Evolutionary conservation across 371 early-diverging fungal species (phyloP), one percentile per base, ranked within the genome.

Genomic region (Rhizopus sp.): DNA sequence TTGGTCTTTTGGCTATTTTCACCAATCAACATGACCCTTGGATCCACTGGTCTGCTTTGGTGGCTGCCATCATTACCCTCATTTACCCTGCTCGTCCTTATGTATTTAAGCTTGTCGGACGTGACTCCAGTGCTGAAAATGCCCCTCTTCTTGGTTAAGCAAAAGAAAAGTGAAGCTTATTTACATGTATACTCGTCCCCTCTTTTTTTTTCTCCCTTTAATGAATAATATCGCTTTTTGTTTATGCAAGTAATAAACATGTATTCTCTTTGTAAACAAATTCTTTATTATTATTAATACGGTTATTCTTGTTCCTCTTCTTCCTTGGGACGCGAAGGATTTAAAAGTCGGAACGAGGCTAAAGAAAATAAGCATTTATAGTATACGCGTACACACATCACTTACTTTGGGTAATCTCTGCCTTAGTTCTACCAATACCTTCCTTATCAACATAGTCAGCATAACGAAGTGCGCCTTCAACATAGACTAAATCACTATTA

Each of bases 401-500:
- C 73, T 69, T 75, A 76, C 80, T 51, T 69, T 80, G 80, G 29
- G 61, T n/a, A 45, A 89, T 88, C 37, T 81, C 80, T 30, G 86
- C 81, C 52, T 73, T 70, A 45, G 81, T 75, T 57, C 77, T 80
- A 39, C 78, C 64, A 30, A 75, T 60, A 44, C 84, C 86, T 5
- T 87, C 85, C 66, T 83, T 83, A 63, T 85, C 81, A 15, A 80
- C 82, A 60, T 76, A 88, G 5, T 79, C 72, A 30, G 59, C 73
- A 63, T 86, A 86, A 35, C 82, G 81, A 49, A 88, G 69, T 9
- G 64, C 60, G 16, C 88, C 88, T 59, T 84, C 85, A 15, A 88
- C 82, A 68, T 78, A 83, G 9, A 88, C 82, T 48, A 81, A 69
- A 55, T 82, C 83, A 48, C 88, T 80, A 30, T 23, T 41, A 9